phyloP scores from a whole-genome alignment of 1,284 basidiomycete species.

The Athelia psychrophila region DNA sequence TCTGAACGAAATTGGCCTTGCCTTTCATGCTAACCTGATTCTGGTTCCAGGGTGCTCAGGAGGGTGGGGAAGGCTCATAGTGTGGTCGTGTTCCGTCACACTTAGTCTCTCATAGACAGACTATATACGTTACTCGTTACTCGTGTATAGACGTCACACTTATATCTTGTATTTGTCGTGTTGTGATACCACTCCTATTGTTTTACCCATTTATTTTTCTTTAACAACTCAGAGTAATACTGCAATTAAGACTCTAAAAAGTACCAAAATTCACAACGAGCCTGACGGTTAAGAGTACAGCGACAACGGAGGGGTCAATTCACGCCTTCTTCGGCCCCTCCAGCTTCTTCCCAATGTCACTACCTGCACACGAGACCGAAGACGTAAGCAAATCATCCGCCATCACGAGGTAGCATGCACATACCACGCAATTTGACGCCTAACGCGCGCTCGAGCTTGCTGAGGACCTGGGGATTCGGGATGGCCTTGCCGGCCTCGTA shows the following conservation, averaged over 20 bases:
- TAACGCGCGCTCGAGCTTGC: constrained; percentile 88
- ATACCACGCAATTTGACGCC: constrained; percentile 91
- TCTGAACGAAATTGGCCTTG: not conserved
- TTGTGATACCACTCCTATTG: not conserved
- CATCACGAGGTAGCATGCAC: constrained; percentile 18
- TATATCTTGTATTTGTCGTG: not conserved
- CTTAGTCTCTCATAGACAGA: no score
- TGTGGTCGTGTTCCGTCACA: no score
- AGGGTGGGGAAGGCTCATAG: constrained; percentile 9
- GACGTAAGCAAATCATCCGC: constrained; percentile 4
- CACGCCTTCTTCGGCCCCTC: constrained; percentile 72
- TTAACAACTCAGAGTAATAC: constrained; percentile 20
- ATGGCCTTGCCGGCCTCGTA: constrained; percentile 90
- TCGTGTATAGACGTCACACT: no score
- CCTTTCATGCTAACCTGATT: not conserved
- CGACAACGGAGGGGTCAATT: constrained; percentile 27
- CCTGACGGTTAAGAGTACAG: constrained; percentile 16
- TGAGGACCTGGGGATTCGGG: constrained; percentile 87
- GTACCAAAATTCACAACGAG: no score
- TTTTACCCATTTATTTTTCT: not conserved
- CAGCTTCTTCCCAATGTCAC: constrained; percentile 81
- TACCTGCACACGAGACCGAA: constrained; percentile 37
- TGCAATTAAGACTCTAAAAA: constrained; percentile 8
- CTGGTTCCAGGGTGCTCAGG: constrained; percentile 12
- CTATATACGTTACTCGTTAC: no score